These are phyloP conservation scores for Extremus antarcticus DNA, from an alignment of 495 filamentous ascomycete genomes.

Conservation along the genomic window DNA sequence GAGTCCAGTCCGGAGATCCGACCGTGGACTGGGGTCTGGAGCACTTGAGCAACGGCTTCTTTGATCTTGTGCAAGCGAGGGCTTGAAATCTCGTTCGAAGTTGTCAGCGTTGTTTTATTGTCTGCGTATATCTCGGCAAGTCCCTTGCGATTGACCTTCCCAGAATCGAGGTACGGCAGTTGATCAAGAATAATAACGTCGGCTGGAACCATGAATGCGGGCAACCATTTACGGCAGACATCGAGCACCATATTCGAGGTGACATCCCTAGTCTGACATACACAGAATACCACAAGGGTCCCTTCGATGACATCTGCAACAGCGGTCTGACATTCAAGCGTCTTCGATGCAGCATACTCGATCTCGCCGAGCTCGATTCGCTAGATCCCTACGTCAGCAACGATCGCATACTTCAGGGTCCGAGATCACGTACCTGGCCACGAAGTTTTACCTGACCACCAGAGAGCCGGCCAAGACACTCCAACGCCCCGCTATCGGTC, in stretches of 20 bases:
- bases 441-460: constrained; percentile 72
- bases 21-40: constrained; percentile 24
- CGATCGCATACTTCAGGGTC: neutral
- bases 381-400: constrained; percentile 1
- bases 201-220: constrained; percentile 64
- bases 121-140: constrained; percentile 35
- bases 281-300: constrained; percentile 57
- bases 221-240: constrained; percentile 59
- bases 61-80: constrained; percentile 37
- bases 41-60: constrained; percentile 34
- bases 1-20: constrained; percentile 48
- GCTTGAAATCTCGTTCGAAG: neutral
- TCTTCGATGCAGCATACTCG: constrained; percentile 53
- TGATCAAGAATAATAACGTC: constrained; percentile 50
- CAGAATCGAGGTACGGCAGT: constrained; percentile 64
- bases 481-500: constrained; percentile 54
- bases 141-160: constrained; percentile 60
- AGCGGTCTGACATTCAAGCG: constrained; percentile 41
- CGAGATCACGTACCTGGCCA: constrained; percentile 42
- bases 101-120: neutral
- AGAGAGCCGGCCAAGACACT: constrained; percentile 72
- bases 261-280: constrained; percentile 30
- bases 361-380: constrained; percentile 75
- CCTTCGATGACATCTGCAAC: constrained; percentile 50
- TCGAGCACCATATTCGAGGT: constrained; percentile 36